phyloP scores from a whole-genome alignment of 805 yeast species.

The Isabelozyma rhagii region DNA sequence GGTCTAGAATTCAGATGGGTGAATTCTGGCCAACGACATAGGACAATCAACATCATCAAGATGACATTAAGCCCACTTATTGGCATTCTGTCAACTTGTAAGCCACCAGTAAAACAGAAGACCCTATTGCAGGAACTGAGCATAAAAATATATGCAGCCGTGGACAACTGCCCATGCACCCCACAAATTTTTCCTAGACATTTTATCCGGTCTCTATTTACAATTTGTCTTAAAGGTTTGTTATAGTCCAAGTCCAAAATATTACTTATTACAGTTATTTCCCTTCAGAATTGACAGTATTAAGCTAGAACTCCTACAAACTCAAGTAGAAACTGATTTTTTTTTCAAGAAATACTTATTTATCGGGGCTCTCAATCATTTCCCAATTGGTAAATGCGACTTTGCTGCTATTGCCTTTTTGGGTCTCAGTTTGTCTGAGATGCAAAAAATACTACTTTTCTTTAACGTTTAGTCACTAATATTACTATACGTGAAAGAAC shows the following conservation, averaged over 20 bases:
- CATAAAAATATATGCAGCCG: too few relatives aligned
- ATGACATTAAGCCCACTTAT: too few relatives aligned
- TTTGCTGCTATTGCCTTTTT: not conserved
- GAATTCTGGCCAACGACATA: not conserved
- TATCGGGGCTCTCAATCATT: not conserved
- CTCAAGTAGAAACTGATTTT: not conserved
- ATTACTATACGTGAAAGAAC: too few relatives aligned
- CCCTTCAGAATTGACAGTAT: not conserved
- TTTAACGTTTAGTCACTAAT: too few relatives aligned
- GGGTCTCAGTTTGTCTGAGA: not conserved
- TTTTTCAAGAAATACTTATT: not conserved
- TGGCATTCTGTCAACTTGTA: too few relatives aligned
- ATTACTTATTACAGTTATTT: not conserved
- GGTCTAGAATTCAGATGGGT: not conserved
- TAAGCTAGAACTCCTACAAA: not conserved
- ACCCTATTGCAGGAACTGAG: too few relatives aligned
- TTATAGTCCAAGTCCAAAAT: not conserved
- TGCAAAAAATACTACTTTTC: not conserved
- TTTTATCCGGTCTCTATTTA: too few relatives aligned
- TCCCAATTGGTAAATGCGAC: not conserved
- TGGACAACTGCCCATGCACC: too few relatives aligned
- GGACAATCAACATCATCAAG: not conserved
- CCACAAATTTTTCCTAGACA: too few relatives aligned
- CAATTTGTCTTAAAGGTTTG: too few relatives aligned
- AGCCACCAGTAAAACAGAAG: too few relatives aligned